These are phyloP conservation scores for Vigna unguiculata DNA, from an alignment of 306 rosid species.

Conservation along the genomic window DNA sequence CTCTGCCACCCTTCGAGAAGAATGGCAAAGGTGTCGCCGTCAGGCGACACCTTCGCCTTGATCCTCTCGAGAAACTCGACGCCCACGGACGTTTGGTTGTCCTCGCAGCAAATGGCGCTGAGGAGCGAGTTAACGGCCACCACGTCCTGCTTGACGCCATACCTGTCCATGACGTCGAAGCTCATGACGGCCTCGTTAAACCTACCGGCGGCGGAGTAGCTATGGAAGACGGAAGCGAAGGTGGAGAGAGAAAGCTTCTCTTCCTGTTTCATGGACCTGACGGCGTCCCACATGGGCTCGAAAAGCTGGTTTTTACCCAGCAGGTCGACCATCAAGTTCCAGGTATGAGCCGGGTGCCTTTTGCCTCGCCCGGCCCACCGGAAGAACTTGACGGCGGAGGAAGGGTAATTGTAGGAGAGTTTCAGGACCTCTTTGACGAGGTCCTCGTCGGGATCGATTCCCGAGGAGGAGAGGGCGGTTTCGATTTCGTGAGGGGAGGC, in stretches of 20 bases:
- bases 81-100: slow-evolving; percentile 53
- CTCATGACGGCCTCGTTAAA: slow-evolving; percentile 67
- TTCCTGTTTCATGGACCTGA: slow-evolving; percentile 73
- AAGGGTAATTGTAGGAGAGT: slow-evolving; percentile 63
- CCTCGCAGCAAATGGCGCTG: slow-evolving; percentile 63
- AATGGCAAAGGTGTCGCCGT: slow-evolving; percentile 67
- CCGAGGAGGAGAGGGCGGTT: slow-evolving; percentile 55
- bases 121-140: slow-evolving; percentile 67
- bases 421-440: slow-evolving; percentile 57
- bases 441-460: slow-evolving; percentile 55
- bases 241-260: slow-evolving; percentile 52
- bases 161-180: slow-evolving; percentile 71
- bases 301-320: slow-evolving; percentile 70
- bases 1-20: slow-evolving; percentile 75
- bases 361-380: slow-evolving; percentile 63
- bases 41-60: slow-evolving; percentile 57
- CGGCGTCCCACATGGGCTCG: slow-evolving; percentile 82
- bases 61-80: slow-evolving; percentile 57
- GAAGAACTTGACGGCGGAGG: slow-evolving; percentile 75
- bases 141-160: slow-evolving; percentile 57
- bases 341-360: slow-evolving; percentile 58
- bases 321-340: slow-evolving; percentile 77
- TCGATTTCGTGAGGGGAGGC: slow-evolving; percentile 59
- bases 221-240: slow-evolving; percentile 65
- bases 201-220: slow-evolving; percentile 62